These are phyloP conservation scores for Crotalaria pallida DNA, from an alignment of 306 rosid species.

Conservation along the genomic window DNA sequence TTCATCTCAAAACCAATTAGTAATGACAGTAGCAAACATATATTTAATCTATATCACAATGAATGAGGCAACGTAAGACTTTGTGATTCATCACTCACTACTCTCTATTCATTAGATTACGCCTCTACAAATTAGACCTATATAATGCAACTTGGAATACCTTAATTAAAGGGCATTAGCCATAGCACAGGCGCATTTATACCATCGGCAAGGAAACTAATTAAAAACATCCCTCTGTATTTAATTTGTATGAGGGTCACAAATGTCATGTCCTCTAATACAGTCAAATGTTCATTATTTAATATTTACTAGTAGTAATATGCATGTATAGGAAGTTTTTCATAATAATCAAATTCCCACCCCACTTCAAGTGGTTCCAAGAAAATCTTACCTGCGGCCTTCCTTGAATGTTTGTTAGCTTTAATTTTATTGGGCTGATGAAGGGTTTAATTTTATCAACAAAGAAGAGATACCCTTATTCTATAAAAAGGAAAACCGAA, in stretches of 20 bases:
- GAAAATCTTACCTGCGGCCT: neutral
- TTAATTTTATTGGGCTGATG: neutral
- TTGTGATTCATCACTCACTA: neutral
- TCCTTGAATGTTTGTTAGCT: neutral
- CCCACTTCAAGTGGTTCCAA: constrained; percentile 13
- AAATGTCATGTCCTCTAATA: neutral
- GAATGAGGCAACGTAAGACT: too few species aligned
- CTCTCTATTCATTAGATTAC: neutral
- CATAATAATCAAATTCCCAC: constrained; percentile 11
- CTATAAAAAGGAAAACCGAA: neutral
- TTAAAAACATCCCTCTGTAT: neutral
- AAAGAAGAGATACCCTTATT: constrained; percentile 2
- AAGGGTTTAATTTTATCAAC: neutral
- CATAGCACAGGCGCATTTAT: neutral
- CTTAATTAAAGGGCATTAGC: neutral
- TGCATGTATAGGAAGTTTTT: neutral
- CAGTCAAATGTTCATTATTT: neutral
- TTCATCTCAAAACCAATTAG: too few species aligned
- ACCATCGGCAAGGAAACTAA: neutral
- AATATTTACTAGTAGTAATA: too few species aligned
- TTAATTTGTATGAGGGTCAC: neutral
- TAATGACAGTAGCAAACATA: too few species aligned
- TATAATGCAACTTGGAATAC: neutral
- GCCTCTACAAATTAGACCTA: neutral
- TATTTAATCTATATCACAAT: too few species aligned